Percentiles rank a stretch among this genome's conserved stretches.
Evolutionary conservation across 768 basidiomycete species (phyloP).

Genomic region (Podaxis mareebaensis): DNA sequence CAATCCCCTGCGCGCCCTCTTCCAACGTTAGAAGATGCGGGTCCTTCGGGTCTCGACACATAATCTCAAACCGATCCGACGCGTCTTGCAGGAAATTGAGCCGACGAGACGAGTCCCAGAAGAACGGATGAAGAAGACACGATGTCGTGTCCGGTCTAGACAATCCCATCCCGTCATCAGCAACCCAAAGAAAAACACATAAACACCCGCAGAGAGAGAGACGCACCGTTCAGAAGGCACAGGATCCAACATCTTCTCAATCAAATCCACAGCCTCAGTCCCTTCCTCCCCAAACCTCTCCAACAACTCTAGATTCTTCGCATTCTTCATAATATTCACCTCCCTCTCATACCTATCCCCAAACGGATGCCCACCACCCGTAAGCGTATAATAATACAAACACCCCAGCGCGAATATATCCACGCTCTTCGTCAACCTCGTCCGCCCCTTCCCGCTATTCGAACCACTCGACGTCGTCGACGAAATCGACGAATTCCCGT

Average conservation of each 20-base stretch:
- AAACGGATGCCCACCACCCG: slow-evolving; percentile 90
- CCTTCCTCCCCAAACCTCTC: slow-evolving; percentile 91
- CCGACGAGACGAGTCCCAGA: slow-evolving; percentile 88
- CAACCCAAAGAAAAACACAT: background rate
- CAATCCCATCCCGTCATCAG: background rate
- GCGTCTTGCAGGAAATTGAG: slow-evolving; percentile 96
- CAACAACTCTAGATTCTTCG: slow-evolving; percentile 68
- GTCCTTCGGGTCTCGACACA: slow-evolving; percentile 91
- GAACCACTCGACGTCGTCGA: slow-evolving; percentile 24
- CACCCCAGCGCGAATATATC: slow-evolving; percentile 98
- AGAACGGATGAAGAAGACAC: slow-evolving; percentile 93
- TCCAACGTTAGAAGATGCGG: slow-evolving; percentile 76
- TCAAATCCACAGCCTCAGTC: slow-evolving; percentile 84
- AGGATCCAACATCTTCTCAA: slow-evolving; percentile 74
- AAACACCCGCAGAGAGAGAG: background rate
- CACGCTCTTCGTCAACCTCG: slow-evolving; percentile 89
- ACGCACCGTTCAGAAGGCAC: slow-evolving; percentile 75
- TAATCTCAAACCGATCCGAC: slow-evolving; percentile 96
- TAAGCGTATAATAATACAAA: slow-evolving; percentile 90
- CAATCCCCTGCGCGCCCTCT: slow-evolving; percentile 61
- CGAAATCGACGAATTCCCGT: slow-evolving; percentile 28
- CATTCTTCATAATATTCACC: slow-evolving; percentile 86
- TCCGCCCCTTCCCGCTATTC: slow-evolving; percentile 42
- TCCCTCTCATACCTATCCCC: slow-evolving; percentile 94
- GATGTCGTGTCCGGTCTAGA: slow-evolving; percentile 85